phyloP scores from a whole-genome alignment of 2,329 filamentous ascomycete species.

The Leptodontidium sp. region DNA sequence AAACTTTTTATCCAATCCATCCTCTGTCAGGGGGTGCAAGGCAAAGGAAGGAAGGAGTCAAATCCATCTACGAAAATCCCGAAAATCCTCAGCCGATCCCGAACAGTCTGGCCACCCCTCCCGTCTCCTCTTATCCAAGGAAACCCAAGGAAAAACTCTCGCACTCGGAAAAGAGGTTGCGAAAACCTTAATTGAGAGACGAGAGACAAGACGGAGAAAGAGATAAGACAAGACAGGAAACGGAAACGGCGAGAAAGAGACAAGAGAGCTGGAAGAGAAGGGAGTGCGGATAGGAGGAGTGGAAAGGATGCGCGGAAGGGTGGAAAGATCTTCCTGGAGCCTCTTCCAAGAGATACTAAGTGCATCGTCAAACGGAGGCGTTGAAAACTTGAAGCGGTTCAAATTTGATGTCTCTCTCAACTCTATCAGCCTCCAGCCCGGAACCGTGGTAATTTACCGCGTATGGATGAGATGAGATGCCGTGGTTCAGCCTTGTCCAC shows the following conservation, averaged over 20 bases:
- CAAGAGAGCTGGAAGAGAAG: too few species aligned
- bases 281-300: too few species aligned
- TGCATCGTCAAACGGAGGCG: not conserved
- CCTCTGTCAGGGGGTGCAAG: not conserved
- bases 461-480: not conserved
- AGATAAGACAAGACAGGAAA: too few species aligned
- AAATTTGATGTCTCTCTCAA: not conserved
- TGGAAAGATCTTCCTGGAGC: not conserved
- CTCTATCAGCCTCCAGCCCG: too few species aligned
- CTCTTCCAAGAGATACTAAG: not conserved
- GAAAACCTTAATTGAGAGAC: not conserved
- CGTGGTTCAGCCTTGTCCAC: constrained; percentile 3
- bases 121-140: too few species aligned
- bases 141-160: too few species aligned
- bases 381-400: not conserved
- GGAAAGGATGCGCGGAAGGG: not conserved
- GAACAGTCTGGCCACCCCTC: not conserved
- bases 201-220: too few species aligned
- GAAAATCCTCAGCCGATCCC: not conserved
- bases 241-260: too few species aligned
- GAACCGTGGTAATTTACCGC: not conserved
- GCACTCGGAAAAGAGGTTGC: not conserved
- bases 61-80: not conserved
- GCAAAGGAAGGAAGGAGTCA: too few species aligned
- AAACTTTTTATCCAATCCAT: too few species aligned